Evolutionary conservation across 2,329 filamentous ascomycete species (phyloP).

Genomic region (Tothia fuscella): DNA sequence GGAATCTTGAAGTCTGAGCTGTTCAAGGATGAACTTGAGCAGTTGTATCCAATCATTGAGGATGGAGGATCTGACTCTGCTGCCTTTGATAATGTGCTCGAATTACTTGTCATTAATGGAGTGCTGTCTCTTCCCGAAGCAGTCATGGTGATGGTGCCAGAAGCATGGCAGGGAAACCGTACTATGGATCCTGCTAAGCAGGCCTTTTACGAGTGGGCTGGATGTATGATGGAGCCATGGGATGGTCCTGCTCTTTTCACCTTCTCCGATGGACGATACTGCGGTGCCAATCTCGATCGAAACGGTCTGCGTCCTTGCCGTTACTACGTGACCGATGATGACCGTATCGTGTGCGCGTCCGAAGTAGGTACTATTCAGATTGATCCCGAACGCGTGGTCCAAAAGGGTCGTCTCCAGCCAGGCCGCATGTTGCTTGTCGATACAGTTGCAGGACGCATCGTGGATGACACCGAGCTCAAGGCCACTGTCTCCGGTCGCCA

Average conservation of each 20-base stretch:
- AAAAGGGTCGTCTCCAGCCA: conserved; percentile 88
- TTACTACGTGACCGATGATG: conserved; percentile 94
- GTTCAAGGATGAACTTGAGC: conserved; percentile 84
- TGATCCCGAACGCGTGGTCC: conserved; percentile 77
- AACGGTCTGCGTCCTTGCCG: conserved; percentile 92
- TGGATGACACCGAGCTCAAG: conserved; percentile 89
- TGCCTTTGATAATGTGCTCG: conserved; percentile 92
- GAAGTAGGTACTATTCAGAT: conserved; percentile 90
- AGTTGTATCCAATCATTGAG: conserved; percentile 87
- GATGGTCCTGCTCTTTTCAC: conserved; percentile 94
- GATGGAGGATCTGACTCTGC: conserved; percentile 94
- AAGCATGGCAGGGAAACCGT: conserved; percentile 92
- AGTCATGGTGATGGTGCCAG: conserved; percentile 97
- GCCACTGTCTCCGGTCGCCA: conserved; percentile 72
- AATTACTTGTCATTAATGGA: conserved; percentile 88
- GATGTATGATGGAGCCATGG: conserved; percentile 98
- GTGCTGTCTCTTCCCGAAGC: conserved; percentile 91
- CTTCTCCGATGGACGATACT: conserved; percentile 92
- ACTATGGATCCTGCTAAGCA: conserved; percentile 90
- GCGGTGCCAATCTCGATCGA: conserved; percentile 90
- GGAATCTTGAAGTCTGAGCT: conserved; percentile 87
- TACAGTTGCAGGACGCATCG: conserved; percentile 80
- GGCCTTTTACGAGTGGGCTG: conserved; percentile 97
- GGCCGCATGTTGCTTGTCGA: conserved; percentile 95
- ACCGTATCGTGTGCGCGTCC: conserved; percentile 92